These are phyloP conservation scores for Aurinia saxatilis DNA, from an alignment of 345 rosid genomes.

Conservation along the genomic window DNA sequence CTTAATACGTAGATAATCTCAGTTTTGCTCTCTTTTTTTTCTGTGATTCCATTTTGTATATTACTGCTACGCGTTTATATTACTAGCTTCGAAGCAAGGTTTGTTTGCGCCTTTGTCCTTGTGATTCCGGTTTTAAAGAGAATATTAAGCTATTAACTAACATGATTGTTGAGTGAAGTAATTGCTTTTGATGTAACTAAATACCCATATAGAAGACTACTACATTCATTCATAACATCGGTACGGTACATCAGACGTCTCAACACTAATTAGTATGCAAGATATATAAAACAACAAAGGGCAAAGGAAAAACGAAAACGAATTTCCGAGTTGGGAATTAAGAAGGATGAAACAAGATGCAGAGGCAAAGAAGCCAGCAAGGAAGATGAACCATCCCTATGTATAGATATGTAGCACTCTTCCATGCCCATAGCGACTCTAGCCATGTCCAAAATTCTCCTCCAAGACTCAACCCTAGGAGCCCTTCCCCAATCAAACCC, in stretches of 20 bases:
- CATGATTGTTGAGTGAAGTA: not conserved
- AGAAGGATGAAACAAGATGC: conserved; percentile 52
- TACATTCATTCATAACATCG: not conserved
- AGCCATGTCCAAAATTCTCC: conserved; percentile 82
- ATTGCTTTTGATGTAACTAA: too few species aligned
- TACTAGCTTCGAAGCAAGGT: too few species aligned
- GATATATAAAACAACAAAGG: not conserved
- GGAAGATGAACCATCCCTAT: conserved; percentile 84
- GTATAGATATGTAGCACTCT: conserved; percentile 87
- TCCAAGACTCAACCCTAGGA: conserved; percentile 34
- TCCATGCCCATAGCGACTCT: conserved; percentile 87
- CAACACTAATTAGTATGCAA: not conserved
- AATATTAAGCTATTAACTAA: too few species aligned
- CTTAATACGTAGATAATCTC: conserved; percentile 13
- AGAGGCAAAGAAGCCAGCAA: conserved; percentile 49
- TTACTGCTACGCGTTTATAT: too few species aligned
- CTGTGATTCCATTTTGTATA: not conserved
- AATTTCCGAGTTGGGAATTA: not conserved
- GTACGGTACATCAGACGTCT: not conserved
- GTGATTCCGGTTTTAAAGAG: too few species aligned
- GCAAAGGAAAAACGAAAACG: not conserved
- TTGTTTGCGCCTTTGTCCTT: too few species aligned
- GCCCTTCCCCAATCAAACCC: conserved; percentile 37
- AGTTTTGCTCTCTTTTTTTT: conserved; percentile 12
- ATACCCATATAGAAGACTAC: too few species aligned